Base-by-base conservation (phyloP, 1,284 basidiomycete species). In the Pseudozyma sp. region DNA sequence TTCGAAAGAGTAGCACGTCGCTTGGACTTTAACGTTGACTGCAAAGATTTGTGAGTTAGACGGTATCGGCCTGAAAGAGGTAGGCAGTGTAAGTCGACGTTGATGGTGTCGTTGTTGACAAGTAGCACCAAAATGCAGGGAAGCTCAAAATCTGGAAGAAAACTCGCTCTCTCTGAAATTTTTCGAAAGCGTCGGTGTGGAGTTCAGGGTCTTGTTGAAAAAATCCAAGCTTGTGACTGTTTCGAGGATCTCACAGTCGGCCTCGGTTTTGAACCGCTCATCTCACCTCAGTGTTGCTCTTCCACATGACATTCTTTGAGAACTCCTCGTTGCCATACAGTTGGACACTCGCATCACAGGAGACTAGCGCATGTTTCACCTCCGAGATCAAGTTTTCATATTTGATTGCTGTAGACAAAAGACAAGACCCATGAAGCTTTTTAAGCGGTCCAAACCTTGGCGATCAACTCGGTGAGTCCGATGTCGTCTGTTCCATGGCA, bases 391-490 rank as follows among this genome's bases (percentile, higher is more conserved):
- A 14, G 11, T 5, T 43, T 34, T 35, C 35, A n/a, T 55, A 11
- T 12, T 47, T 52, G 49, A 60, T 70, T 60, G 68, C 34, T 56
- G 31, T 19, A 42, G 36, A 35, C 36, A 43, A 31, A 34, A 31
- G 42, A 49, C 39, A 11, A 39, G 14, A 36, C 39, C 18, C 11
- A 54, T 19, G n/a, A 19, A 31, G 35, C 59, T 52, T 66, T 60
- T 81, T 86, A 92, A 59, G 90, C 91, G 60, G 87, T 87, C 91
- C 91, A 92, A 59, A 89, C 86, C 83, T 88, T 88, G 71, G 88
- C 86, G 77, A 91, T 88, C 74, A 92, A 86, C 86, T 92, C 92
- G 39, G 91, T 92, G 73, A 93, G 86, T 94, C 95, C 95, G 81
- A 98, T 91, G 84, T 98, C 96, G 85, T 83, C 79, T 82, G 73